phyloP scores from a whole-genome alignment of 768 basidiomycete genomes.

The Cyclocybe cylindracea region DNA sequence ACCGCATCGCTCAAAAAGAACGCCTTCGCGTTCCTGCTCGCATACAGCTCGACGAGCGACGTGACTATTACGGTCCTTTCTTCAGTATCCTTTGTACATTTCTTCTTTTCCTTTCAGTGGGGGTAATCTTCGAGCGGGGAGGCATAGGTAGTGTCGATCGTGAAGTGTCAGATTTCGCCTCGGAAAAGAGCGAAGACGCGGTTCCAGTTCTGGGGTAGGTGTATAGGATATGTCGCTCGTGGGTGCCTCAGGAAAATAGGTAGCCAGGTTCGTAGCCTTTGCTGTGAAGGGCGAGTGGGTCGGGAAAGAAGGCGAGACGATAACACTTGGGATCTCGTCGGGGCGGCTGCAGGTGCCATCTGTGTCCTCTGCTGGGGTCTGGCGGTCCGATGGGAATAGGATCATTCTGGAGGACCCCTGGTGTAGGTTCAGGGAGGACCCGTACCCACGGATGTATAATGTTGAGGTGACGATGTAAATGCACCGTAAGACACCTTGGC shows the following conservation, averaged over 20 bases:
- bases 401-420: background rate
- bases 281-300: conserved; percentile 48
- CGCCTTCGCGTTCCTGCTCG: conserved; percentile 54
- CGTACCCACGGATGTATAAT: conserved; percentile 11
- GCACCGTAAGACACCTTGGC: conserved; percentile 13
- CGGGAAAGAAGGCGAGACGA: conserved; percentile 56
- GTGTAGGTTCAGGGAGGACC: background rate
- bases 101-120: conserved; percentile 36
- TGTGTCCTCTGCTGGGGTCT: background rate
- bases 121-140: conserved; percentile 50
- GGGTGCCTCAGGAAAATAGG: conserved; percentile 42
- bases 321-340: conserved; percentile 18
- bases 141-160: conserved; percentile 46
- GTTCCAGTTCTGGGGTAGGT: conserved; percentile 42
- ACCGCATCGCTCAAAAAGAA: conserved; percentile 50
- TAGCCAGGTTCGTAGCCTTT: conserved; percentile 47
- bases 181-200: conserved; percentile 32
- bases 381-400: background rate
- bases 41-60: conserved; percentile 50
- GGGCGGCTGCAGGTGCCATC: background rate
- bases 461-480: conserved; percentile 14
- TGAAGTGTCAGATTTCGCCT: conserved; percentile 32
- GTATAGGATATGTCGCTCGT: conserved; percentile 54
- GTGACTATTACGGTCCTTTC: conserved; percentile 42
- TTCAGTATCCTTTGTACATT: conserved; percentile 42